Evolutionary conservation across 2,329 filamentous ascomycete genomes (phyloP), one percentile per base, ranked within the genome.

Genomic region (Aschersonia sp.): DNA sequence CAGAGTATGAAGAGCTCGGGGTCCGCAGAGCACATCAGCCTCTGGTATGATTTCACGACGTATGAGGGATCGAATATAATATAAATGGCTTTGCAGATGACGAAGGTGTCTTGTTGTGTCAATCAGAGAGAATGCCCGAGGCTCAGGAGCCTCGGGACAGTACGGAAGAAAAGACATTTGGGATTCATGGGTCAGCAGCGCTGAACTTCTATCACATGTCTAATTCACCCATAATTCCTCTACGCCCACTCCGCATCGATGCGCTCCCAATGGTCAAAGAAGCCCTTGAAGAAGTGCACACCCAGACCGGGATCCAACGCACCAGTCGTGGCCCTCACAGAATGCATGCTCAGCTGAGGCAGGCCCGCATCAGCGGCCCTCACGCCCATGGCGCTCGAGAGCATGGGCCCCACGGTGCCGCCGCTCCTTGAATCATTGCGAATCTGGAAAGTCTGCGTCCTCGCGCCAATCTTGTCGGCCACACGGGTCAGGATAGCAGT

Each of bases 321-420:
- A 2, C 91, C 91, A 0, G 87, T 94, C 0, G 89, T 95, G 0
- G 91, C 91, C 30, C 91, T 77, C 54, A 97, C 85, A 47, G 80
- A 86, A 65, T 97, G 91, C 91, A 97, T 97, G 59, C 84, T 91
- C 56, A 96, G 67, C 68, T 97, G 91, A 4, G 89, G 82, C 58
- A 97, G 82, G 10, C 91, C 91, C 1, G 86, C 88, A 61, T 97
- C 91, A 45, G 92, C 84, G 0, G 87, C 79, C 46, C 86, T 71
- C 50, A 94, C 82, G 31, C 91, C 91, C 65, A 92, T 85, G 31
- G 77, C 78, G 31, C 82, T 80, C 55, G 82, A 88, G 38, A 95
- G 73, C 77, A 89, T 89, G 0, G 92, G 92, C 0, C 92, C 92
- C n/a, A 97, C 89, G 0, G 92, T 98, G 12, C 92, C 92, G 31